Base-by-base conservation (phyloP, 2,329 filamentous ascomycete species). In the Coniella vitis region DNA sequence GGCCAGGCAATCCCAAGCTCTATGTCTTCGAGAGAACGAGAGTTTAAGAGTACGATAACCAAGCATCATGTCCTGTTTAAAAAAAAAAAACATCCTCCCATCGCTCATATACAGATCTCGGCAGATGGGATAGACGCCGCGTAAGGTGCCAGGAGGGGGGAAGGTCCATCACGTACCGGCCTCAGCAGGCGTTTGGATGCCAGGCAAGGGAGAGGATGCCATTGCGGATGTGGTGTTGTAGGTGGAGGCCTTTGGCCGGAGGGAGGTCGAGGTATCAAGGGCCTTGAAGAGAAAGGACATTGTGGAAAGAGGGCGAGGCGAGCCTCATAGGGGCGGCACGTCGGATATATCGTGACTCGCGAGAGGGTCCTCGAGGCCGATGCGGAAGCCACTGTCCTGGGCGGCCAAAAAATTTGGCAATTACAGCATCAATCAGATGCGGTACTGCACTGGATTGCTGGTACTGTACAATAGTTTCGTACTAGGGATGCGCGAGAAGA, bases 131-230 rank as follows among this genome's bases (percentile, higher is more conserved):
- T 16, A 31, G 9, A 22, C 25, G 25, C 22, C 14, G 10, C 17
- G 21, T 5, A 41, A 16, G 12, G 13, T 41, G 38, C 9, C 17
- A 29, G 21, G 20, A 34, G 25, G 29, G 41, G 29, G 19, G 25
- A 32, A 50, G 48, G 32, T 45, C 44, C 25, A 42, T 49, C 36
- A 77, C 76, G 62, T 73, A 83, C 79, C 78, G 57, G 79, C 79
- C 73, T 83, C 79, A 69, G 79, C 75, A 63, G 79, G 74, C 67
- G 77, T 80, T 62, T 72, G 72, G 63, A 82, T 73, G 64, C 68
- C 49, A 54, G 47, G 47, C 46, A 43, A 54, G 58, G 59, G 58
- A 63, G 63, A 62, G 51, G 47, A 47, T 21, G 71, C 69, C 72
- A 74, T 75, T 45, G 56, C 65, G 57, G 58, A 56, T 54, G 60